phyloP scores from a whole-genome alignment of 768 basidiomycete genomes.

The Suillus brevipes region DNA sequence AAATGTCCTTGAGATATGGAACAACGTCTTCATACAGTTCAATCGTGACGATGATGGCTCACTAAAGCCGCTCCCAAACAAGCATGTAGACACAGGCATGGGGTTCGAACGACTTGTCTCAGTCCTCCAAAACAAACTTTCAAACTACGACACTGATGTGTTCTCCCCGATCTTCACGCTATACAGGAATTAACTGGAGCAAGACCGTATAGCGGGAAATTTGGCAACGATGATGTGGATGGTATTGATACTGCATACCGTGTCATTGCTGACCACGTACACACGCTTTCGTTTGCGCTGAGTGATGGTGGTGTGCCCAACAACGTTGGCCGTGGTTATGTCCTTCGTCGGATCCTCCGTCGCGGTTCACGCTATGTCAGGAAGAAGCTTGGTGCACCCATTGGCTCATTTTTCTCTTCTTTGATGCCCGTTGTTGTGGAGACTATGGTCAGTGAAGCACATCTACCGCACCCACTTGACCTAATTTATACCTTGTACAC shows the following conservation, averaged over 20 bases:
- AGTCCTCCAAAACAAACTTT: constrained; percentile 83
- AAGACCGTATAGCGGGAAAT: constrained; percentile 83
- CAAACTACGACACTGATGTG: constrained; percentile 98
- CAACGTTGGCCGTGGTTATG: constrained; percentile 96
- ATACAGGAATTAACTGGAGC: constrained; percentile 90
- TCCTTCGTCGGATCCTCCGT: constrained; percentile 90
- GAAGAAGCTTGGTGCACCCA: constrained; percentile 90
- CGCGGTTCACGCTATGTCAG: constrained; percentile 94
- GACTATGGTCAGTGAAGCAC: constrained; percentile 64
- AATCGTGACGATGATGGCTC: constrained; percentile 91
- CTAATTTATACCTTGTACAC: constrained; percentile 11
- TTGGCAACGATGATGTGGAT: constrained; percentile 92
- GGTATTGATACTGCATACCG: constrained; percentile 98
- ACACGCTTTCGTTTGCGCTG: constrained; percentile 93
- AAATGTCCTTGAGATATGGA: constrained; percentile 98
- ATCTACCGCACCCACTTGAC: not conserved
- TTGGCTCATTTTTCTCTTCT: constrained; percentile 94
- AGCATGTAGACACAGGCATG: constrained; percentile 99
- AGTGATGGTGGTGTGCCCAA: constrained; percentile 96
- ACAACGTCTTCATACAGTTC: constrained; percentile 99
- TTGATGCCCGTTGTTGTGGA: constrained; percentile 88
- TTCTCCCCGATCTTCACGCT: constrained; percentile 85
- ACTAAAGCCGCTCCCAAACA: constrained; percentile 77
- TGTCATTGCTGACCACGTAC: constrained; percentile 93
- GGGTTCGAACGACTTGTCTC: constrained; percentile 98